Evolutionary conservation across 768 basidiomycete species (phyloP), one percentile per base, ranked within the genome.

Genomic region (Russula earlei): DNA sequence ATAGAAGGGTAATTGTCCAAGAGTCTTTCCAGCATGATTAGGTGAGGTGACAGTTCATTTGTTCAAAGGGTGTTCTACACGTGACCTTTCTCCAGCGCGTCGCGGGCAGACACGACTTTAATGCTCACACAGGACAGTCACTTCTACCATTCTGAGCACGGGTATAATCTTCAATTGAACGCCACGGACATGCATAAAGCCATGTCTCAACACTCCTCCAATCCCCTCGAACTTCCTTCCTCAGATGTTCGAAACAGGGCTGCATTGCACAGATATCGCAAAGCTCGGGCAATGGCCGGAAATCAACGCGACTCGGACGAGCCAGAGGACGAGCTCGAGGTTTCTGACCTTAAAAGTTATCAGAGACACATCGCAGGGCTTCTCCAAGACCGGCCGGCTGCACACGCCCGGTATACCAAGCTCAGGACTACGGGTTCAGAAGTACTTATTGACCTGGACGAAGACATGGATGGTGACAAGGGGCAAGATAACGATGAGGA

Each of bases 151-250:
- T n/a, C 11, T 25, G n/a, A 7, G 34, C 29, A 4, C n/a, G n/a
- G n/a, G 43, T 29, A 1, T 43, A 34, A 3, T 37, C 14, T 20
- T n/a, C n/a, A n/a, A 5, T 15, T 9, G 31, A 62, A 59, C 51
- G 55, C 52, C 41, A 75, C 74, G 75, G 69, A 73, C 11, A 67
- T 68, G 25, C 63, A 63, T 17, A 65, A 71, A 55, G 52, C 76
- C 17, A 71, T 87, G 57, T 85, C 85, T 9, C 80, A 80, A 56
- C 85, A 87, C 64, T 84, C 85, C 12, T 86, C 85, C 43, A 87
- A 87, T 62, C 85, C 85, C 3, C 76, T 87, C 29, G 83, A 87
- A 62, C 77, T 79, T 20, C 73, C 79, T 37, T 83, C 84, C 11
- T 83, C 81, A 33, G 82, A 86, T 62, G 61, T 68, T 7, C 75